Conservation (phyloP, 768 basidiomycete genomes). For the Agaricus blazei region DNA sequence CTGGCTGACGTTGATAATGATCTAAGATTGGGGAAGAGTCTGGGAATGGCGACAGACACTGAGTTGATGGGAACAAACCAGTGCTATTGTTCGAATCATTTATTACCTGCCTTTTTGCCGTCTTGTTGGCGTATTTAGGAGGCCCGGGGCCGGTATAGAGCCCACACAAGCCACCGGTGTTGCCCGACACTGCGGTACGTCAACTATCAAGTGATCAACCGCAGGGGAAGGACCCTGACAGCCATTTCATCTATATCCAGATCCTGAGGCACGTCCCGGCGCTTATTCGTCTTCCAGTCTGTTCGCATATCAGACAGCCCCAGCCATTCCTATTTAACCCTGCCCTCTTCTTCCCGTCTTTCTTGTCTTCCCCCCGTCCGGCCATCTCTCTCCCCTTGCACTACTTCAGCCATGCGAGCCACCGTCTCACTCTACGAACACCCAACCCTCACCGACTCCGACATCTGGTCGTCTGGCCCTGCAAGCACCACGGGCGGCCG, state of each 20-base stretch:
- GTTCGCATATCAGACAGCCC: not conserved
- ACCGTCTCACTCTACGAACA: constrained; percentile 31
- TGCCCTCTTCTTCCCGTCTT: not conserved
- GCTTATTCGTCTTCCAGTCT: not conserved
- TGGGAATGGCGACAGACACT: too few relatives aligned
- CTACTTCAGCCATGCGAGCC: constrained; percentile 28
- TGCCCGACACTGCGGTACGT: not conserved
- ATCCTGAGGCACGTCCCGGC: constrained; percentile 5
- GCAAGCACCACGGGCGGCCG: constrained; percentile 18
- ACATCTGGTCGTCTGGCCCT: constrained; percentile 30
- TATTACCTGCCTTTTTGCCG: too few relatives aligned
- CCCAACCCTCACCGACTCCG: constrained; percentile 32
- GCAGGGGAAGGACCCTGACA: not conserved
- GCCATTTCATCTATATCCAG: constrained; percentile 7
- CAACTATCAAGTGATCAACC: not conserved
- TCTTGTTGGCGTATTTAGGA: too few relatives aligned
- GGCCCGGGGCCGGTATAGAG: too few relatives aligned
- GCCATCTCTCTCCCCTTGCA: not conserved
- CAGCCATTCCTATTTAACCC: not conserved
- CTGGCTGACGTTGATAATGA: too few relatives aligned
- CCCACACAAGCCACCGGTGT: too few relatives aligned
- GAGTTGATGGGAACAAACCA: too few relatives aligned
- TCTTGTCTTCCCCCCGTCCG: constrained; percentile 1
- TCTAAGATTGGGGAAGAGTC: too few relatives aligned
- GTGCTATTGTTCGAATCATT: too few relatives aligned